phyloP scores from a whole-genome alignment of 495 filamentous ascomycete genomes.

The Chaetomium tenue region DNA sequence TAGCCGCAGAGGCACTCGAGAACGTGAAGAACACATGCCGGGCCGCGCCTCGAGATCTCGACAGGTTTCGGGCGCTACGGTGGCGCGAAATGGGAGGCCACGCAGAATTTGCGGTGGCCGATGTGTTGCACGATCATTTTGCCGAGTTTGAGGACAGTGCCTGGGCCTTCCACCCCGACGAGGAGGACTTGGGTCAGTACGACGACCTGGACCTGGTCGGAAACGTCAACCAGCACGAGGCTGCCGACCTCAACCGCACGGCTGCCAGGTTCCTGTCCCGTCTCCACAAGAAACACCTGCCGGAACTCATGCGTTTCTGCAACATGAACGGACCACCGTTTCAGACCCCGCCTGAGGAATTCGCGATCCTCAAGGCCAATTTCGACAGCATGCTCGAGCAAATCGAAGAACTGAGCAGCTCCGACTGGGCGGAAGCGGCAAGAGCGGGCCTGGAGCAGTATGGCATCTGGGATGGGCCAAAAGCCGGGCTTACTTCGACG shows the following conservation, averaged over 20 bases:
- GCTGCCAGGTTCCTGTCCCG: not conserved
- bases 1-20: not conserved
- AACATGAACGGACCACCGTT: not conserved
- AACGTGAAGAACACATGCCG: not conserved
- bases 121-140: not conserved
- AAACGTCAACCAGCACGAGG: not conserved
- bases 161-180: not conserved
- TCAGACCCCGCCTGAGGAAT: not conserved
- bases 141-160: not conserved
- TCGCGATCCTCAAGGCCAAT: not conserved
- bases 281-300: not conserved
- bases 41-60: not conserved
- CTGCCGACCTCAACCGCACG: not conserved
- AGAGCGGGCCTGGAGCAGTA: too few relatives aligned
- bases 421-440: not conserved
- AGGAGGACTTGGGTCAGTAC: not conserved
- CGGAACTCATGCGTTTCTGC: not conserved
- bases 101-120: not conserved
- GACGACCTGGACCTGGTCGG: not conserved
- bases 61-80: not conserved
- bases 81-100: not conserved
- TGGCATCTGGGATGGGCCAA: too few relatives aligned
- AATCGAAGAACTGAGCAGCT: not conserved
- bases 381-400: not conserved
- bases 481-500: not conserved